These are phyloP conservation scores for Ceratocystis colombiana DNA, from an alignment of 2,329 filamentous ascomycete species.

Conservation along the genomic window DNA sequence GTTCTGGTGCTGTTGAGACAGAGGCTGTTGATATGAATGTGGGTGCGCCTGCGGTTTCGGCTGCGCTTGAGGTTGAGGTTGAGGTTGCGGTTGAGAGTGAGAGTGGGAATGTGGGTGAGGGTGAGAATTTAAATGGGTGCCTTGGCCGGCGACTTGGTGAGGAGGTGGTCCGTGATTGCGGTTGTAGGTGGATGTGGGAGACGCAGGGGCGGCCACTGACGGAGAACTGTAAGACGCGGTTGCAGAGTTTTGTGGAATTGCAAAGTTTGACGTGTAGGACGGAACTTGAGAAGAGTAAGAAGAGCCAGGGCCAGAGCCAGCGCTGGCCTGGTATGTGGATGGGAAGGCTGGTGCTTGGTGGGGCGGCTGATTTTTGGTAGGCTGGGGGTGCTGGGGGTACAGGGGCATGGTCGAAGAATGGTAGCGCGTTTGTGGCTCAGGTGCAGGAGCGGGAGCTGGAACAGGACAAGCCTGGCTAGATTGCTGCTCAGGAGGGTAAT, in stretches of 20 bases:
- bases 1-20: background rate
- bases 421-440: constrained; percentile 17
- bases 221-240: constrained; percentile 16
- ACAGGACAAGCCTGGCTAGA: constrained; percentile 20
- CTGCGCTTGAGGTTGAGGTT: constrained; percentile 27
- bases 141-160: background rate
- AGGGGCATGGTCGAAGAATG: constrained; percentile 23
- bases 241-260: constrained; percentile 22
- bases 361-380: constrained; percentile 14
- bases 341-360: constrained; percentile 19
- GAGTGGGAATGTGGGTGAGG: background rate
- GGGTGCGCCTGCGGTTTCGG: constrained; percentile 26
- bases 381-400: constrained; percentile 23
- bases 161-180: background rate
- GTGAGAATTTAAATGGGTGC: constrained; percentile 10
- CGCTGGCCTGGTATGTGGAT: constrained; percentile 11
- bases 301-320: background rate
- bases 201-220: constrained; percentile 20
- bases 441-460: background rate
- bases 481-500: constrained; percentile 28
- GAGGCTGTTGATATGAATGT: constrained; percentile 20
- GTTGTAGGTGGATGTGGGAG: constrained; percentile 6
- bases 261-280: constrained; percentile 17
- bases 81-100: constrained; percentile 26
- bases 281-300: constrained; percentile 10